Conservation (phyloP, 805 yeast species). For the Wickerhamiella qilinensis region DNA sequence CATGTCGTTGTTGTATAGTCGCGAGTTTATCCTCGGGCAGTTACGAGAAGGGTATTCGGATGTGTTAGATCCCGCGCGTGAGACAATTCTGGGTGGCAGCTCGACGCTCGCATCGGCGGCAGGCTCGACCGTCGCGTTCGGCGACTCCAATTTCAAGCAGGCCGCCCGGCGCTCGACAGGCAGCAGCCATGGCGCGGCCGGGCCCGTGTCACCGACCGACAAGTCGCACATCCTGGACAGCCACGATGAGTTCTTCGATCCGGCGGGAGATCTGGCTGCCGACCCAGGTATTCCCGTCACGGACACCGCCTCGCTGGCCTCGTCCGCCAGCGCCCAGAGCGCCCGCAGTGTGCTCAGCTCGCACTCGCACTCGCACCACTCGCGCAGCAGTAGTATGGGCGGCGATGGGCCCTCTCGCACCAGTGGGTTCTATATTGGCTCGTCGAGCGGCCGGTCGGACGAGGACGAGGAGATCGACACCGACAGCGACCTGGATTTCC, state of each 20-base stretch:
- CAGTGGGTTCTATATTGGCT: background rate
- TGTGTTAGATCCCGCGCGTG: slow-evolving; percentile 15
- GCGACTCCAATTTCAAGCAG: too few relatives aligned
- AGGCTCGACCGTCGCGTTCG: too few relatives aligned
- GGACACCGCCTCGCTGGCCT: background rate
- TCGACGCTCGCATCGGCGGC: background rate
- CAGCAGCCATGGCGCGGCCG: background rate
- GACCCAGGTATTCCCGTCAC: background rate
- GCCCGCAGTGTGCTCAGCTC: too few relatives aligned
- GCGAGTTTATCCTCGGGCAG: slow-evolving; percentile 19
- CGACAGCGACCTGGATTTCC: slow-evolving; percentile 7
- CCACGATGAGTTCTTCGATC: background rate
- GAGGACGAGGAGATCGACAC: slow-evolving; percentile 9
- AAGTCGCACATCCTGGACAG: too few relatives aligned
- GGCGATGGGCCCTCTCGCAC: background rate
- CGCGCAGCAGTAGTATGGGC: background rate
- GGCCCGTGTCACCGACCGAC: background rate
- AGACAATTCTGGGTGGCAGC: background rate
- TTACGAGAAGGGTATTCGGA: slow-evolving; percentile 19
- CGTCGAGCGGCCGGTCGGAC: slow-evolving; percentile 7
- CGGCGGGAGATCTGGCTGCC: background rate
- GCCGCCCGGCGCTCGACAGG: background rate
- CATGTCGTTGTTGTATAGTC: slow-evolving; percentile 19
- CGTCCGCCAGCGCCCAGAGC: background rate
- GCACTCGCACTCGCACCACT: background rate